Evolutionary conservation across 1,139 yeast species (phyloP), one percentile per base, ranked within the genome.

Genomic region (Suhomyces ambrosiae): DNA sequence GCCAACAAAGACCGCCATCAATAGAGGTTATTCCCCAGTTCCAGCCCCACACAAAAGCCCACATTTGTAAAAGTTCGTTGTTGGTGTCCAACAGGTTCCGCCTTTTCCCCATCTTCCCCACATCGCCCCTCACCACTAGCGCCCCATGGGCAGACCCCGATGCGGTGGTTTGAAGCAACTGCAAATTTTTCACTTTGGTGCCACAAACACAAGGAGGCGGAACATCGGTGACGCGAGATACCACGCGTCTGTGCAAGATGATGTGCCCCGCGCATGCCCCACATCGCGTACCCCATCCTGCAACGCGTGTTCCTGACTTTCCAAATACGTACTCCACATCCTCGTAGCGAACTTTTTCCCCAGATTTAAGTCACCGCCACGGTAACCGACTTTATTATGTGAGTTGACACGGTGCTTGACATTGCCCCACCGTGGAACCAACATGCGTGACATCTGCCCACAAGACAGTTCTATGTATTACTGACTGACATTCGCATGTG

Each of bases 221-320:
- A n/a, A 7, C n/a, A 10, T n/a, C 12, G n/a, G 10, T 23, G 24
- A 23, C 12, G 24, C 24, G 7, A 23, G 24, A 23, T 23, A 23
- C 10, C 11, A 23, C 24, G 24, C 24, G 24, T 23, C 5, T n/a
- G 24, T 23, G 12, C 12, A 8, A 23, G 24, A 7, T 6, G n/a
- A n/a, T n/a, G 27, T 11, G 5, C 27, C 27, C 27, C 27, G 15
- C 27, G 14, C 15, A n/a, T 12, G 27, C 15, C 27, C 27, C 27
- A 11, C 27, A 12, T 11, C 27, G 27, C 27, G 27, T 12, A 12
- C 27, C 27, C 27, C 24, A 23, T 10, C 5, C n/a, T 23, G 7
- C n/a, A n/a, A 10, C 24, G n/a, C 24, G 24, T 23, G 24, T 23
- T 18, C 21, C 8, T 9, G 24, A n/a, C 24, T 10, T 6, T 9